A percentile compares a stretch with the other conserved stretches of the same genome.
Conservation (phyloP, 345 rosid genomes). For the Cardamine chenopodiifolia region DNA sequence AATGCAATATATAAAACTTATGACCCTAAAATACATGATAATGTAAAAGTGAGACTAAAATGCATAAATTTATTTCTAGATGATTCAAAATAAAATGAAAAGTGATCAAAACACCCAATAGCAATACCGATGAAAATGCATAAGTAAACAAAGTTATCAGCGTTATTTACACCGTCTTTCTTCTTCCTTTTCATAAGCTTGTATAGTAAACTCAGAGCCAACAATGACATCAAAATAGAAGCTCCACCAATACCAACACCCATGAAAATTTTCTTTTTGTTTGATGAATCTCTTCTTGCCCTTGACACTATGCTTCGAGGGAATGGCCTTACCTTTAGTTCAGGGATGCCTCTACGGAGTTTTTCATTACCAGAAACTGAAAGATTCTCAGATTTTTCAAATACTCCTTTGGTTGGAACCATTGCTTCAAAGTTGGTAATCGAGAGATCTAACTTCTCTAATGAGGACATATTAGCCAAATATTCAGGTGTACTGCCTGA, state of each 20-base stretch:
- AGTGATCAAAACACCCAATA: too few relatives aligned
- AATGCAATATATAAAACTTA: too few relatives aligned
- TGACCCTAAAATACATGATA: too few relatives aligned
- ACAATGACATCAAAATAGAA: conserved; percentile 5
- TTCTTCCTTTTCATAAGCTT: conserved; percentile 5
- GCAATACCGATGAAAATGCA: too few relatives aligned
- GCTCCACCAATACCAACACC: conserved; percentile 1
- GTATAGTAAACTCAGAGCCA: neutral
- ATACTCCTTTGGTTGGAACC: conserved; percentile 38
- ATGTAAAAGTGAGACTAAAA: too few relatives aligned
- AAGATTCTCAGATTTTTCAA: neutral
- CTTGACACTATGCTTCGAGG: neutral
- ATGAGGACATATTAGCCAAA: conserved; percentile 1
- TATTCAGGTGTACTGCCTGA: conserved; percentile 29
- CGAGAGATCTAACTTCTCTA: conserved; percentile 25
- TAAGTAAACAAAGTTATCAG: neutral
- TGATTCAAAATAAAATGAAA: too few relatives aligned
- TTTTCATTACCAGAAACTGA: conserved; percentile 26
- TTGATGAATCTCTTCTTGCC: neutral
- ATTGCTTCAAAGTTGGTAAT: conserved; percentile 35
- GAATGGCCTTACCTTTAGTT: conserved; percentile 29
- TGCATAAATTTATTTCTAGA: too few relatives aligned
- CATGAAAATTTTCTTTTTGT: neutral
- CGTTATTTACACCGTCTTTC: neutral
- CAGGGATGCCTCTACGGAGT: conserved; percentile 37